Conservation (phyloP, 2,329 filamentous ascomycete species). For the Pseudocercospora cruenta region DNA sequence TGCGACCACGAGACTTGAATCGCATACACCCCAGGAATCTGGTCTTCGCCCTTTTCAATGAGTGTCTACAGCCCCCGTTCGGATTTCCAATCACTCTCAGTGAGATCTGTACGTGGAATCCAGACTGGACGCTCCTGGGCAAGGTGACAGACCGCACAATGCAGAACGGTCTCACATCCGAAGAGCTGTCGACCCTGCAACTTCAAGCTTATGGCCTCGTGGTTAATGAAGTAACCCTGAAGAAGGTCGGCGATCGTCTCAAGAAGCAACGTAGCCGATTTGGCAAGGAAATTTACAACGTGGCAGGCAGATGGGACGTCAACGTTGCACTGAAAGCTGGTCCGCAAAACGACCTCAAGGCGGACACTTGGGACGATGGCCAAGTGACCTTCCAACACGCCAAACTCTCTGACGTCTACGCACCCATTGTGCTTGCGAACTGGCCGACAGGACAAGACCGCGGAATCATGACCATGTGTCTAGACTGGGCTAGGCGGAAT, state of each 20-base stretch:
- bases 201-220: neutral
- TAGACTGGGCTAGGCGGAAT: too few species aligned
- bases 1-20: neutral
- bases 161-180: neutral
- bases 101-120: too few species aligned
- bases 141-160: too few species aligned
- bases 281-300: neutral
- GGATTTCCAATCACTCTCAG: too few species aligned
- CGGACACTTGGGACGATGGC: neutral
- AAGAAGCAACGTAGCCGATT: neutral
- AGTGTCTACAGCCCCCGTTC: neutral
- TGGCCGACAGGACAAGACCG: neutral
- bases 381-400: neutral
- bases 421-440: neutral
- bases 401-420: neutral
- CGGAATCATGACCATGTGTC: too few species aligned
- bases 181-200: neutral
- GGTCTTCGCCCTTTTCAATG: neutral
- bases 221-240: neutral
- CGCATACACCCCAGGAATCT: neutral
- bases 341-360: neutral
- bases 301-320: neutral
- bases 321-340: neutral
- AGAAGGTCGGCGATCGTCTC: neutral
- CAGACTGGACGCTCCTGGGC: too few species aligned